A percentile compares a stretch with the other conserved stretches of the same genome.
Evolutionary conservation across 2,329 filamentous ascomycete species (phyloP).

Genomic region (Trichoderma oligosporum): DNA sequence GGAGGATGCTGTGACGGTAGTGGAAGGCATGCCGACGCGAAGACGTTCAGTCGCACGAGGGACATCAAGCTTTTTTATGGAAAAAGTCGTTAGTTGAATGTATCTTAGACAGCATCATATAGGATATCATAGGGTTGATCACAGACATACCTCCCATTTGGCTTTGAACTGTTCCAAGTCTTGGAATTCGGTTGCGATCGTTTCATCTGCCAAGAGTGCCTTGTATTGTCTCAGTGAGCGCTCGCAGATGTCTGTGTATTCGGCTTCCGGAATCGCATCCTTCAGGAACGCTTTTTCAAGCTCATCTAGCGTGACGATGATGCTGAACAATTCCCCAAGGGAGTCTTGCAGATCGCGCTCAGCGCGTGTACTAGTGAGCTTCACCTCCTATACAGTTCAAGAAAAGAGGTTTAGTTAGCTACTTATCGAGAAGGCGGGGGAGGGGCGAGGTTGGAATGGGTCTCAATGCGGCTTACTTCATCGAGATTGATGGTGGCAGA

Average conservation of each 20-base stretch:
- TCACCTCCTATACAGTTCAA: constrained; percentile 77
- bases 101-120: no score
- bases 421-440: not conserved
- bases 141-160: constrained; percentile 75
- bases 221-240: constrained; percentile 95
- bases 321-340: constrained; percentile 94
- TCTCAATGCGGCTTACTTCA: constrained; percentile 58
- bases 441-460: not conserved
- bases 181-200: constrained; percentile 81
- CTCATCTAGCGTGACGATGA: constrained; percentile 91
- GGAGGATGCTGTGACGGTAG: constrained; percentile 58
- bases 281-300: constrained; percentile 96
- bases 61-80: constrained; percentile 71
- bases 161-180: constrained; percentile 88
- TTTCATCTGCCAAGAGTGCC: constrained; percentile 85
- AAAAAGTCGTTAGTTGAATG: not conserved
- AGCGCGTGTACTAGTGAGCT: constrained; percentile 77
- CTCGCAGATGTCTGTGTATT: constrained; percentile 96
- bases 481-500: constrained; percentile 91
- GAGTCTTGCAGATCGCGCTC: constrained; percentile 95
- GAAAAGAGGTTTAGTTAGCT: no score
- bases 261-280: constrained; percentile 84
- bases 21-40: constrained; percentile 87
- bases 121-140: not conserved
- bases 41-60: constrained; percentile 90